These are phyloP conservation scores for Rhododendron molle DNA, from an alignment of 148 eudicot genomes.

Conservation along the genomic window DNA sequence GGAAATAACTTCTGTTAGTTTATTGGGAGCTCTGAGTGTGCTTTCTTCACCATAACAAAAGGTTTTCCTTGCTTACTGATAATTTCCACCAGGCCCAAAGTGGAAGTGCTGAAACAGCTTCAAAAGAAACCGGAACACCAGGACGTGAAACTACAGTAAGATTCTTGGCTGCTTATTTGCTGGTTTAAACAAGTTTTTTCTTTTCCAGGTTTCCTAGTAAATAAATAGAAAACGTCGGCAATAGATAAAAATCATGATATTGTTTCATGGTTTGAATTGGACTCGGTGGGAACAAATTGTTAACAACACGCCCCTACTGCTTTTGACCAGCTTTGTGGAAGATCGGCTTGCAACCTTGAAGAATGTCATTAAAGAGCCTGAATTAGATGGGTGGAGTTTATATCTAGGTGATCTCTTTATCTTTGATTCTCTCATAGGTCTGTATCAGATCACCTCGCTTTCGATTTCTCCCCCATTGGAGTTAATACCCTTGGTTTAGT, in stretches of 20 bases:
- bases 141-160: conserved; percentile 84
- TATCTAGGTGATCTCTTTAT: conserved; percentile 58
- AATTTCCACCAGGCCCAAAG: conserved; percentile 67
- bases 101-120: conserved; percentile 87
- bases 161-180: conserved; percentile 14
- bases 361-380: conserved; percentile 92
- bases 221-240: neutral
- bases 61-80: neutral
- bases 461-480: neutral
- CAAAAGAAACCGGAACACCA: conserved; percentile 85
- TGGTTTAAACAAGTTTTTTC: neutral
- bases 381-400: conserved; percentile 78
- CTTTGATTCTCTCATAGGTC: neutral
- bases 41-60: neutral
- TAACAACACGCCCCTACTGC: neutral
- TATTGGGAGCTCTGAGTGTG: neutral
- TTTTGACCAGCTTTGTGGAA: conserved; percentile 82
- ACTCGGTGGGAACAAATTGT: neutral
- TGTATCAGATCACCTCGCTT: neutral
- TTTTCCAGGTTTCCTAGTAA: neutral
- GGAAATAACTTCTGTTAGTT: neutral
- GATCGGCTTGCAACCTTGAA: conserved; percentile 88
- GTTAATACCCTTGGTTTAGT: neutral
- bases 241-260: neutral
- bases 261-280: neutral